Evolutionary conservation across 495 filamentous ascomycete species (phyloP), one percentile per base, ranked within the genome.

Genomic region (Penicillium roqueforti): DNA sequence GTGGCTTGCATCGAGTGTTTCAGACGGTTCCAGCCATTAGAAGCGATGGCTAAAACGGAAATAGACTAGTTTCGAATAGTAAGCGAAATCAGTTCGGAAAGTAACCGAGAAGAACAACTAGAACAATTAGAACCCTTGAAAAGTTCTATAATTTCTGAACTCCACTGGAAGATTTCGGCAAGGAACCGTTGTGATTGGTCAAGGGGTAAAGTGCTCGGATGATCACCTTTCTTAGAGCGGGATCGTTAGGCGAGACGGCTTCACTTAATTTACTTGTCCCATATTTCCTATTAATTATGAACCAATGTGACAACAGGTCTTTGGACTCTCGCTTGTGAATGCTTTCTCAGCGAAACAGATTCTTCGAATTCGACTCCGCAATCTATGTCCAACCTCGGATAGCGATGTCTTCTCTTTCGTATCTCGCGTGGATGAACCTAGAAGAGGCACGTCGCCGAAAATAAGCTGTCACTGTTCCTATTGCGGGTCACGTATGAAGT

Each of bases 221-320:
- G 56, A 36, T 40, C 58, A 56, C 58, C 60, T 69, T 70, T 65
- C 72, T 73, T 44, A 68, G 68, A 71, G 66, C 60, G 70, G 72
- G 70, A 75, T 68, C 55, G 64, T 68, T 75, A 73, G 61, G 70
- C 72, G 72, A 73, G 65, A 29, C 31, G 40, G 41, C 54, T 51
- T 46, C 56, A 53, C 47, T 51, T 44, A 43, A 47, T 53, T 56
- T 38, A 47, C 55, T 59, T 44, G 23, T 36, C 55, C 29, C 40
- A 43, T 36, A n/a, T 31, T 32, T 29, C 38, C 10, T 14, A n/a
- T 6, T 32, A 16, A 32, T 1, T 4, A 1, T 16, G 23, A 44
- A 14, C 46, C 46, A 49, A 50, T 50, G 8, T 40, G 22, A 50
- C 3, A n/a, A 11, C 25, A 19, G 4, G 20, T 7, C 39, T 3